Percentiles rank a stretch among this genome's conserved stretches.
Evolutionary conservation across 768 basidiomycete species (phyloP).

Genomic region (Saitozyma sp.): DNA sequence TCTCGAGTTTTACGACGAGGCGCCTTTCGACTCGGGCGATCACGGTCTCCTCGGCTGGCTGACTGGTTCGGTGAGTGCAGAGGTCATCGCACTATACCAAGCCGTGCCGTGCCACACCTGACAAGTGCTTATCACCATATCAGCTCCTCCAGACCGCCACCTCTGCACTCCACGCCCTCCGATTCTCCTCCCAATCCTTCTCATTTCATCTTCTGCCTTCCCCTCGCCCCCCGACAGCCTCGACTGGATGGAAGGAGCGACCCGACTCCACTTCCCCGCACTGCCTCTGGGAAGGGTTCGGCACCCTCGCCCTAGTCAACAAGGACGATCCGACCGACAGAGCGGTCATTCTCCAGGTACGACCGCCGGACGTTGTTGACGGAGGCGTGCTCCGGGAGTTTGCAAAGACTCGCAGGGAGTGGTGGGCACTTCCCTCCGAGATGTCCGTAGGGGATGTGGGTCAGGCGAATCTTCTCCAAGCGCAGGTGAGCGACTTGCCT

Average conservation of each 20-base stretch:
- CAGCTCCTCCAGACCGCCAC: constrained; percentile 47
- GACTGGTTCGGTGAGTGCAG: constrained; percentile 42
- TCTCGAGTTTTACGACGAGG: constrained; percentile 46
- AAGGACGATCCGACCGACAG: constrained; percentile 38
- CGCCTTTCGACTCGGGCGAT: constrained; percentile 37
- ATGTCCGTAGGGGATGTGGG: constrained; percentile 42
- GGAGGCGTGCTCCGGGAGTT: constrained; percentile 41
- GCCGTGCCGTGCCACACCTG: not conserved
- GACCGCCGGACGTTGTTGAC: constrained; percentile 45
- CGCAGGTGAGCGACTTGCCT: constrained; percentile 29
- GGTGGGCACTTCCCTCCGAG: constrained; percentile 41
- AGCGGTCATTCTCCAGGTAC: constrained; percentile 39
- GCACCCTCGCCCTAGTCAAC: constrained; percentile 48
- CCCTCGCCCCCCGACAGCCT: constrained; percentile 19
- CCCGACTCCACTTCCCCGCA: constrained; percentile 4
- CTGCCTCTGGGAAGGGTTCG: constrained; percentile 47
- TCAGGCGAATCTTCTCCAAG: constrained; percentile 49
- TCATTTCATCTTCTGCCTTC: constrained; percentile 44
- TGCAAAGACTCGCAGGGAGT: constrained; percentile 28
- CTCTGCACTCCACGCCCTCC: constrained; percentile 47
- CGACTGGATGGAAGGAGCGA: not conserved
- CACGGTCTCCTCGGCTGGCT: constrained; percentile 46
- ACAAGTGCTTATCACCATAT: not conserved
- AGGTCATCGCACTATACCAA: not conserved
- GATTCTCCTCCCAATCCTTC: constrained; percentile 42